Evolutionary conservation across 1,284 basidiomycete genomes (phyloP).

Genomic region (Calocybe gambosa): DNA sequence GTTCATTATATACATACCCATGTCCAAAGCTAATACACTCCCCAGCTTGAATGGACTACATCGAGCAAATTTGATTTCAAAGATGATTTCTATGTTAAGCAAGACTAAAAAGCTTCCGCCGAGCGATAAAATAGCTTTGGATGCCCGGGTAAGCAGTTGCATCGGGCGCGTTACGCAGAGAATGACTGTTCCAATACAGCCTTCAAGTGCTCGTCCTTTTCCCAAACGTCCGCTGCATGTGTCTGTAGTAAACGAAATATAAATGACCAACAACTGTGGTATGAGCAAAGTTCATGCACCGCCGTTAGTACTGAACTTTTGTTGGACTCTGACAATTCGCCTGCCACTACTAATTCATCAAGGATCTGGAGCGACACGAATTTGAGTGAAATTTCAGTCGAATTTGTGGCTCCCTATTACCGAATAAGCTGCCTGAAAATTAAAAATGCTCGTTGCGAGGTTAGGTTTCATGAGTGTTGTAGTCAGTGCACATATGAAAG

Average conservation of each 20-base stretch:
- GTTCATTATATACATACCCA: background rate
- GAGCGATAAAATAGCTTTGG: background rate
- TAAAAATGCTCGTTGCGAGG: slow-evolving; percentile 72
- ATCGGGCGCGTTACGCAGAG: slow-evolving; percentile 2
- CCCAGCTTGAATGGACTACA: slow-evolving; percentile 34
- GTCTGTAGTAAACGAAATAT: slow-evolving; percentile 2
- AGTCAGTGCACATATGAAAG: slow-evolving; percentile 40
- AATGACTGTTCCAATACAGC: slow-evolving; percentile 12
- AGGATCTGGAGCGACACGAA: slow-evolving; percentile 56
- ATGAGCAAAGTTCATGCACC: slow-evolving; percentile 2
- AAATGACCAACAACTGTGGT: background rate
- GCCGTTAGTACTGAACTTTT: slow-evolving; percentile 85
- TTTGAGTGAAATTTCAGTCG: background rate
- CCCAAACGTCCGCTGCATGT: slow-evolving; percentile 8
- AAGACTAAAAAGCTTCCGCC: background rate
- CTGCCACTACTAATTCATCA: slow-evolving; percentile 96
- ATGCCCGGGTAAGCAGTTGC: too few relatives aligned
- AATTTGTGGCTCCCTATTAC: slow-evolving; percentile 5
- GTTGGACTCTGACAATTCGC: slow-evolving; percentile 96
- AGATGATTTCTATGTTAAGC: slow-evolving; percentile 27
- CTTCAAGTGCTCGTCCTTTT: slow-evolving; percentile 14
- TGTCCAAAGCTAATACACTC: background rate
- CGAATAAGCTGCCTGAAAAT: slow-evolving; percentile 96
- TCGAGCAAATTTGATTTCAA: slow-evolving; percentile 31
- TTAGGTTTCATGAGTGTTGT: background rate